Percentiles rank a stretch among this genome's conserved stretches.
Conservation (phyloP, 2,329 filamentous ascomycete genomes). For the Neonectria coccinea region DNA sequence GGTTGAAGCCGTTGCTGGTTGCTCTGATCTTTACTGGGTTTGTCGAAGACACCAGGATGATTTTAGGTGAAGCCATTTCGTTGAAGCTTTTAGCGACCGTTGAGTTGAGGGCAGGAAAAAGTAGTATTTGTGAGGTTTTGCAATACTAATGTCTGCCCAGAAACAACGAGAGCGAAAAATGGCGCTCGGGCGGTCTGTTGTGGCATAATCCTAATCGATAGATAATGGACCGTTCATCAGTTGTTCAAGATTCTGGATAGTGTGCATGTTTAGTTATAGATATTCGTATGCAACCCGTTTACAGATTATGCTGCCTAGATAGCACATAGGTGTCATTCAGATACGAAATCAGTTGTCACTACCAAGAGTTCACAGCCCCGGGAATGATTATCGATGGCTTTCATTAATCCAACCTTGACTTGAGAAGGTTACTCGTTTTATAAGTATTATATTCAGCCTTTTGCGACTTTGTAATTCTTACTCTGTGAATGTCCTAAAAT, state of each 20-base stretch:
- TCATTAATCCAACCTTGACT: not conserved
- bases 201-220: not conserved
- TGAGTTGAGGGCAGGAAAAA: not conserved
- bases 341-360: no score
- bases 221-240: not conserved
- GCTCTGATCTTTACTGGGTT: slow-evolving; percentile 57
- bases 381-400: not conserved
- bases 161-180: not conserved
- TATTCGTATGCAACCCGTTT: not conserved
- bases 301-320: no score
- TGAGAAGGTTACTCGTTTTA: not conserved
- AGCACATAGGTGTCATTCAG: no score
- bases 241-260: not conserved
- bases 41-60: slow-evolving; percentile 51
- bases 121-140: not conserved
- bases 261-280: not conserved
- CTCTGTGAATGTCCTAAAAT: no score
- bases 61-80: slow-evolving; percentile 5
- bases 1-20: slow-evolving; percentile 50
- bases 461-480: not conserved
- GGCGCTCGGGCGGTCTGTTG: not conserved
- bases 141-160: not conserved
- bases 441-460: no score
- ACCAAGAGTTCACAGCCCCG: not conserved
- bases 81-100: not conserved